Conservation (phyloP, 352 stramenopile species). For the Phytophthora constricta region DNA sequence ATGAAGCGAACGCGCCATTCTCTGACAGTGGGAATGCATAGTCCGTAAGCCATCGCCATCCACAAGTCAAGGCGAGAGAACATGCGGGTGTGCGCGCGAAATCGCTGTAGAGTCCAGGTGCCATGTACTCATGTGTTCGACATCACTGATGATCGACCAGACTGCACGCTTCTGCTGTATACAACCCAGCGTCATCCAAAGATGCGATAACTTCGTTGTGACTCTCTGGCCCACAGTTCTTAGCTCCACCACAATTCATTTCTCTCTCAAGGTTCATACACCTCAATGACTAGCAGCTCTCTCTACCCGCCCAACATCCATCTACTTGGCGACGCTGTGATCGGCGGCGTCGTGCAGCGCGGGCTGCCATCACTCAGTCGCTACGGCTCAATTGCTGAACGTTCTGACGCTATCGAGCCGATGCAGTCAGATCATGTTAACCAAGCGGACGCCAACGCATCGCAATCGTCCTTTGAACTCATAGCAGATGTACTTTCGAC, state of each 20-base stretch:
- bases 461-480: background rate
- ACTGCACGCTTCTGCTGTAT: background rate
- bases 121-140: background rate
- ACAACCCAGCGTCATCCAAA: background rate
- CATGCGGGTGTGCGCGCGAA: too few species aligned
- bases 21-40: too few species aligned
- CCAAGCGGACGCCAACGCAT: background rate
- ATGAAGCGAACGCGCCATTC: too few species aligned
- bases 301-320: slow-evolving; percentile 10
- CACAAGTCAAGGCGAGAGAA: too few species aligned
- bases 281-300: slow-evolving; percentile 1
- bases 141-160: background rate
- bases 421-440: background rate
- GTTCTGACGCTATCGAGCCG: background rate
- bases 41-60: background rate
- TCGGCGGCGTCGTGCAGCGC: slow-evolving; percentile 4
- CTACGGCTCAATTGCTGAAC: background rate
- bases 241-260: background rate
- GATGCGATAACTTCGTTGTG: background rate
- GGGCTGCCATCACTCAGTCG: background rate
- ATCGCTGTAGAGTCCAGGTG: too few species aligned
- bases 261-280: background rate
- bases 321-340: background rate
- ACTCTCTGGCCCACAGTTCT: too few species aligned
- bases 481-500: background rate